A percentile compares a stretch with the other conserved stretches of the same genome.
phyloP scores from a whole-genome alignment of 495 filamentous ascomycete genomes.

The Podospora comata region DNA sequence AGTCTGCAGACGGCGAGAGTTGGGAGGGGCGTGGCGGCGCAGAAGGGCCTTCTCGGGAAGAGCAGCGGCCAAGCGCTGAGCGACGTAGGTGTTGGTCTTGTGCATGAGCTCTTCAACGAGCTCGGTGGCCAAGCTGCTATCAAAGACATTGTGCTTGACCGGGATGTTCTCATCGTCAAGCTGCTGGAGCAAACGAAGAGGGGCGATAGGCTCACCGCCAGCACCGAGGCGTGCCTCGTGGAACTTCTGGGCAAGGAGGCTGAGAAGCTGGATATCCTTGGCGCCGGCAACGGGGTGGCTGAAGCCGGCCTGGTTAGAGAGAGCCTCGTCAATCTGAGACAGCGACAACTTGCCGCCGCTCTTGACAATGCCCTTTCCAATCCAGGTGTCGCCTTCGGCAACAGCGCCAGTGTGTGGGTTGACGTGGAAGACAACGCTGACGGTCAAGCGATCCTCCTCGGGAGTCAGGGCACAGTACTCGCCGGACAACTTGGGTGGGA shows the following conservation, averaged over 20 bases:
- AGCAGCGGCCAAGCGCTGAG: slow-evolving; percentile 72
- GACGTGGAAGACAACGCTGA: slow-evolving; percentile 88
- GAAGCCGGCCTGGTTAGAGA: slow-evolving; percentile 58
- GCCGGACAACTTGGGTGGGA: slow-evolving; percentile 76
- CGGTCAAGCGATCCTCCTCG: slow-evolving; percentile 81
- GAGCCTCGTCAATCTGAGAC: slow-evolving; percentile 75
- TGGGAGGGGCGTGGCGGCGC: slow-evolving; percentile 80
- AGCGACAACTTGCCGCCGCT: slow-evolving; percentile 81
- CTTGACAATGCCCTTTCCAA: slow-evolving; percentile 91
- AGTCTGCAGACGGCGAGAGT: slow-evolving; percentile 79
- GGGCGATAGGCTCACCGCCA: slow-evolving; percentile 70
- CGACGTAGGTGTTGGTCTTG: slow-evolving; percentile 85
- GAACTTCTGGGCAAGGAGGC: slow-evolving; percentile 75
- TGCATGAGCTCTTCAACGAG: slow-evolving; percentile 91
- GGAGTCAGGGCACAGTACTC: slow-evolving; percentile 86
- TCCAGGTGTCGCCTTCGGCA: slow-evolving; percentile 80
- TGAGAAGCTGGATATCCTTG: slow-evolving; percentile 72
- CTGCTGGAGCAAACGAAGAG: slow-evolving; percentile 83
- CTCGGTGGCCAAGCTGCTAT: slow-evolving; percentile 84
- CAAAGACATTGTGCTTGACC: slow-evolving; percentile 92
- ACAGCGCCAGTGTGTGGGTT: slow-evolving; percentile 73
- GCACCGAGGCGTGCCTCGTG: slow-evolving; percentile 80
- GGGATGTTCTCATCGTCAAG: slow-evolving; percentile 99
- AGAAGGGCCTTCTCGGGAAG: slow-evolving; percentile 91
- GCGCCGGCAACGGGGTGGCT: slow-evolving; percentile 57